Percentiles rank a stretch among this genome's conserved stretches.
phyloP scores from a whole-genome alignment of 2,329 filamentous ascomycete species.

The Dactylellina drechsleri region DNA sequence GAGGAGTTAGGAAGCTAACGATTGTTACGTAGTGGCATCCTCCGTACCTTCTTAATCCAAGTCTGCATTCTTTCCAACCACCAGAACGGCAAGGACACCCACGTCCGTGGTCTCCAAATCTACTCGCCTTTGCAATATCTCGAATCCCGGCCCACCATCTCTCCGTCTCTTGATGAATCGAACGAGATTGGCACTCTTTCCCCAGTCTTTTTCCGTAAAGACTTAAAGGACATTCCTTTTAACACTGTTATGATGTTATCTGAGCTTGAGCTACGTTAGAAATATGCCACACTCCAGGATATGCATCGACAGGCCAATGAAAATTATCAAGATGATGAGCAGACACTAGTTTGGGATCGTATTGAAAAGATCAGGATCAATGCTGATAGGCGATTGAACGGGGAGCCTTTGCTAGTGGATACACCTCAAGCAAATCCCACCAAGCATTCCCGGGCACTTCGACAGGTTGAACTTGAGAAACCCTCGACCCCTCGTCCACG shows the following conservation, averaged over 20 bases:
- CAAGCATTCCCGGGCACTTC: slow-evolving; percentile 26
- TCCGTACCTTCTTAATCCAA: slow-evolving; percentile 89
- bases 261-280: slow-evolving; percentile 58
- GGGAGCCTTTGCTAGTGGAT: slow-evolving; percentile 6
- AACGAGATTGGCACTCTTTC: slow-evolving; percentile 32
- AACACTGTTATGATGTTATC: slow-evolving; percentile 57
- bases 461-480: slow-evolving; percentile 12
- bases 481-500: slow-evolving; percentile 25
- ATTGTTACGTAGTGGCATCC: slow-evolving; percentile 64
- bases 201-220: slow-evolving; percentile 39
- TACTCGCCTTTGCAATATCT: slow-evolving; percentile 63
- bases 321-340: slow-evolving; percentile 24
- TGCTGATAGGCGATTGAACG: slow-evolving; percentile 18
- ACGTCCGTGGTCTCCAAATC: slow-evolving; percentile 90
- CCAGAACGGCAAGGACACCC: slow-evolving; percentile 99
- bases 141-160: slow-evolving; percentile 22
- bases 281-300: slow-evolving; percentile 36
- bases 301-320: slow-evolving; percentile 36
- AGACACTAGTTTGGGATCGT: slow-evolving; percentile 10
- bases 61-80: slow-evolving; percentile 94
- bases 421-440: neutral
- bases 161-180: slow-evolving; percentile 18
- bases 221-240: slow-evolving; percentile 56
- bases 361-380: slow-evolving; percentile 32
- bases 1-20: neutral